These are phyloP conservation scores for Geoglossum glabrum DNA, from an alignment of 495 filamentous ascomycete genomes.

Conservation along the genomic window DNA sequence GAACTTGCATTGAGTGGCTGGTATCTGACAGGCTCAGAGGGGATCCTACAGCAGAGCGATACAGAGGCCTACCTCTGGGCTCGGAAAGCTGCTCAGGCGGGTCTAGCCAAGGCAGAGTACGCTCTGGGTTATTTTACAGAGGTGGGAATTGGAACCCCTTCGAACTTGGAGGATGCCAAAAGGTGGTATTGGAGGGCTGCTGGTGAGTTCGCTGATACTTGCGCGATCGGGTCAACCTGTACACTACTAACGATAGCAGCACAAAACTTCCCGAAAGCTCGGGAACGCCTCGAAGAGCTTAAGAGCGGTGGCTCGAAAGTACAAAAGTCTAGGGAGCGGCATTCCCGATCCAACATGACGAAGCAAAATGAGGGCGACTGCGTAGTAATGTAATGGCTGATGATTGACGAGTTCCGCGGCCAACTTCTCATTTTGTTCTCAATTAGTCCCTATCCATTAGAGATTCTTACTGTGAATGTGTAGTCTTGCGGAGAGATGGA, in stretches of 20 bases:
- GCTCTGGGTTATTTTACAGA: conserved; percentile 97
- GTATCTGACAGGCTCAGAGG: conserved; percentile 85
- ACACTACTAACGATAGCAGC: conserved; percentile 27
- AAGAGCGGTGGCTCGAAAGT: conserved; percentile 54
- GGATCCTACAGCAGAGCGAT: conserved; percentile 76
- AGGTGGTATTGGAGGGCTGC: conserved; percentile 97
- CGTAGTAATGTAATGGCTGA: conserved; percentile 43
- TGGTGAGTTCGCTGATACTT: conserved; percentile 43
- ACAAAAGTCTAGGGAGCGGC: conserved; percentile 48
- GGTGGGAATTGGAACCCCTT: conserved; percentile 72
- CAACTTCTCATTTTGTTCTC: not conserved
- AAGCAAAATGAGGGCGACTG: conserved; percentile 78
- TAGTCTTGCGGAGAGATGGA: not conserved
- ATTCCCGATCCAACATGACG: conserved; percentile 63
- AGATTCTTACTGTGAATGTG: not conserved
- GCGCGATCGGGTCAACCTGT: not conserved
- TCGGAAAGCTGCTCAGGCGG: conserved; percentile 68
- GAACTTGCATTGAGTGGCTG: conserved; percentile 86
- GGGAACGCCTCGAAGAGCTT: conserved; percentile 79
- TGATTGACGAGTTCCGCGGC: not conserved
- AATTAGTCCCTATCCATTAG: not conserved
- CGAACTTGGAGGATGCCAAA: conserved; percentile 85
- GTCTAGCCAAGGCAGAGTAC: conserved; percentile 82
- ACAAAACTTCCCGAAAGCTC: conserved; percentile 82
- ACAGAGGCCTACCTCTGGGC: conserved; percentile 97